Evolutionary conservation across 129 eudicot species (phyloP).

Genomic region (Centaurea solstitialis): DNA sequence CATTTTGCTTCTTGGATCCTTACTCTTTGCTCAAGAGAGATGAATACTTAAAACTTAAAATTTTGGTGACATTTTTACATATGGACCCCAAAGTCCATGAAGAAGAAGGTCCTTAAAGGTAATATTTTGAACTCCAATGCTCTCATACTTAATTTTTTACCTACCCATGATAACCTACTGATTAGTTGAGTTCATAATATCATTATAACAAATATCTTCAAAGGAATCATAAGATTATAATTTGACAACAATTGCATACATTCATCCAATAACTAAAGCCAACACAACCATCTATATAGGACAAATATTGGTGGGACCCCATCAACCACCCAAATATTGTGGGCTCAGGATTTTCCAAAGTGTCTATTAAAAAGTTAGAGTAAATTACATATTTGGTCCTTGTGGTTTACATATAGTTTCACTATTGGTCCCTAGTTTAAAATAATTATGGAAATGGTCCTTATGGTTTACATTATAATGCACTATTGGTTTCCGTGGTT

Average conservation of each 20-base stretch:
- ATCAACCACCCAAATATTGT: slow-evolving; percentile 29
- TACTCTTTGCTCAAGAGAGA: slow-evolving; percentile 31
- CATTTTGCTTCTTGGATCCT: slow-evolving; percentile 29
- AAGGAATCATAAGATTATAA: slow-evolving; percentile 30
- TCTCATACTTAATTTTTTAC: slow-evolving; percentile 4
- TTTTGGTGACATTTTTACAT: slow-evolving; percentile 10
- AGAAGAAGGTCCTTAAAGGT: slow-evolving; percentile 42
- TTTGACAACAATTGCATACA: slow-evolving; percentile 29
- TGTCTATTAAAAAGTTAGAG: too few relatives aligned
- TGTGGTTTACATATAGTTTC: too few relatives aligned
- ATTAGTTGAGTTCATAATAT: slow-evolving; percentile 23
- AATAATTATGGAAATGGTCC: too few relatives aligned
- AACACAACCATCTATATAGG: slow-evolving; percentile 26
- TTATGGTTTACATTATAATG: too few relatives aligned
- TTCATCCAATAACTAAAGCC: slow-evolving; percentile 23
- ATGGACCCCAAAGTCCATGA: slow-evolving; percentile 24
- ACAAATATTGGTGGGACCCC: slow-evolving; percentile 30
- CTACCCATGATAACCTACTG: slow-evolving; percentile 13
- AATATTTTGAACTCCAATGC: slow-evolving; percentile 9
- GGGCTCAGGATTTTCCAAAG: slow-evolving; percentile 24
- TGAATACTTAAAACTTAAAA: slow-evolving; percentile 14
- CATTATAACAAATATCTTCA: slow-evolving; percentile 24
- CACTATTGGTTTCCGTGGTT: too few relatives aligned
- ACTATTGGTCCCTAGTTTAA: too few relatives aligned
- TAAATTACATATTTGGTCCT: too few relatives aligned